Evolutionary conservation across 495 filamentous ascomycete genomes (phyloP).

Genomic region (Haplographium delicatum): DNA sequence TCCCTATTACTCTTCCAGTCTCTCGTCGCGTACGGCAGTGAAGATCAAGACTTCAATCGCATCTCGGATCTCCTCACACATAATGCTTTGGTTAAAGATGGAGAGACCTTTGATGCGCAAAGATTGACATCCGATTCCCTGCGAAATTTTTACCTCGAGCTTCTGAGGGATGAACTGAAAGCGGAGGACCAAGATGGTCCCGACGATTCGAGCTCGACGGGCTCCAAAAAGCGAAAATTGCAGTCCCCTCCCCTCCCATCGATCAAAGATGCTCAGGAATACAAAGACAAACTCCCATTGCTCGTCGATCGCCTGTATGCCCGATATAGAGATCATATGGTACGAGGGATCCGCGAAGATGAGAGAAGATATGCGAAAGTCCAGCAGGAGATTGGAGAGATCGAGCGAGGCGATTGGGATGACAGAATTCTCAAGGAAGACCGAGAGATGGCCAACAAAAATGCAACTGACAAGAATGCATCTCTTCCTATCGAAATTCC

Average conservation of each 20-base stretch:
- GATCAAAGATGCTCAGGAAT: conserved; percentile 57
- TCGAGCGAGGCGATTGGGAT: conserved; percentile 57
- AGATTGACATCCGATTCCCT: conserved; percentile 75
- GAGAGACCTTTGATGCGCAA: conserved; percentile 61
- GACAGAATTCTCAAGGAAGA: conserved; percentile 29
- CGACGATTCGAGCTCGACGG: conserved; percentile 30
- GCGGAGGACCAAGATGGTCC: conserved; percentile 27
- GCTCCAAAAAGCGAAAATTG: conserved; percentile 67
- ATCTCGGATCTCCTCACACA: conserved; percentile 71
- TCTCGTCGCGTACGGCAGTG: conserved; percentile 60
- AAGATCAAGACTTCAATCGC: conserved; percentile 57
- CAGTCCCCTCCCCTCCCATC: conserved; percentile 57
- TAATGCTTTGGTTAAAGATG: conserved; percentile 62
- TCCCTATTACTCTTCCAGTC: conserved; percentile 84
- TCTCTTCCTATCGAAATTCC: conserved; percentile 20
- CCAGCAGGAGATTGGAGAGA: conserved; percentile 59
- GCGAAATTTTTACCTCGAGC: conserved; percentile 65
- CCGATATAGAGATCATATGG: conserved; percentile 61
- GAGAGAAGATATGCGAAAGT: conserved; percentile 63
- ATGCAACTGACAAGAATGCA: conserved; percentile 7
- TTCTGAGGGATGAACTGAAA: conserved; percentile 68
- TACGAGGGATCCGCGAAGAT: conserved; percentile 65
- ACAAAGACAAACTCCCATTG: conserved; percentile 59
- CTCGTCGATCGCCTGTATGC: conserved; percentile 69
- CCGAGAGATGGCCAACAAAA: conserved; percentile 6